A percentile compares a stretch with the other conserved stretches of the same genome.
phyloP scores from a whole-genome alignment of 441 rosid species.

The Iberis amara region DNA sequence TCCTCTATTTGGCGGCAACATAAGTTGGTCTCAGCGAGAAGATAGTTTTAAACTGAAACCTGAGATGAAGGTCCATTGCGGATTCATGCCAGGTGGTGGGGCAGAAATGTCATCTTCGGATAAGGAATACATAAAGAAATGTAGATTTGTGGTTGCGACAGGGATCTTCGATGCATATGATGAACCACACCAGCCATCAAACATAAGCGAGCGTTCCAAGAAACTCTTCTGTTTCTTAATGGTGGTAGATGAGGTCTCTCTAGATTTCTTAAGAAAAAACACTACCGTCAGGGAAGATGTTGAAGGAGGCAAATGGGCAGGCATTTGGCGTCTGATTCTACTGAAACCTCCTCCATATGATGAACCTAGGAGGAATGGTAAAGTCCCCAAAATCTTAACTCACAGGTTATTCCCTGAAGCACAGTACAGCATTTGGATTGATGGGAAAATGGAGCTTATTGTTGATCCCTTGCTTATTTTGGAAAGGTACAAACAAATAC shows the following conservation, averaged over 20 bases:
- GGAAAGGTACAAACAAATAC: constrained; percentile 55
- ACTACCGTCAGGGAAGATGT: constrained; percentile 56
- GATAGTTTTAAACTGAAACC: constrained; percentile 66
- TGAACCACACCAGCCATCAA: constrained; percentile 80
- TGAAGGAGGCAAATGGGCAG: constrained; percentile 74
- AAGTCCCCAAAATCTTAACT: constrained; percentile 93
- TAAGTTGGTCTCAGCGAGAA: constrained; percentile 79
- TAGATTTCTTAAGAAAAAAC: constrained; percentile 56
- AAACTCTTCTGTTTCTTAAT: constrained; percentile 84
- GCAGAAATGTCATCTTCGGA: constrained; percentile 77
- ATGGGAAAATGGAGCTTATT: constrained; percentile 95
- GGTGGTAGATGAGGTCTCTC: constrained; percentile 81
- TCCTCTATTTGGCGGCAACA: constrained; percentile 83
- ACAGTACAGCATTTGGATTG: constrained; percentile 96
- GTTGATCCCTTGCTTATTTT: constrained; percentile 81
- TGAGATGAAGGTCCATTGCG: constrained; percentile 83
- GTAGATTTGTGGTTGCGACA: constrained; percentile 83
- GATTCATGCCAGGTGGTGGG: constrained; percentile 75
- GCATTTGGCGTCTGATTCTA: constrained; percentile 83
- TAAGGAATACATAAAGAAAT: constrained; percentile 56
- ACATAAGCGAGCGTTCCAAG: constrained; percentile 67
- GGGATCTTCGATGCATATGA: constrained; percentile 95
- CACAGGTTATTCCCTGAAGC: constrained; percentile 92
- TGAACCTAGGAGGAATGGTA: constrained; percentile 94
- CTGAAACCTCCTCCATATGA: constrained; percentile 82